These are phyloP conservation scores for Anethum foeniculum DNA, from an alignment of 140 eudicot species.

Conservation along the genomic window DNA sequence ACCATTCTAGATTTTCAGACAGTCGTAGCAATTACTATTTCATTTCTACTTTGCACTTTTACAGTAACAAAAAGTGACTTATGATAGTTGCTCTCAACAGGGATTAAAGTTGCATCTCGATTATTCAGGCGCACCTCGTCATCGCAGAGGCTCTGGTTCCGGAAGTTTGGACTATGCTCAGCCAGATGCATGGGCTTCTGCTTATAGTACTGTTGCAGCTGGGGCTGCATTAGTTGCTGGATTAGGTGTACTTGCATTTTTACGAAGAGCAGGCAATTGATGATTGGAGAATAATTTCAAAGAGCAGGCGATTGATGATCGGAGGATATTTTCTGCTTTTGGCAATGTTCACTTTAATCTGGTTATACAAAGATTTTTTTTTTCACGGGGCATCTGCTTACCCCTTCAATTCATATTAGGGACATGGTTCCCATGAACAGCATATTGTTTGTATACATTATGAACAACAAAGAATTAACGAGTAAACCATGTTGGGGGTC, in stretches of 20 bases:
- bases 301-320: conserved; percentile 29
- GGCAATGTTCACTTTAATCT: background rate
- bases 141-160: conserved; percentile 39
- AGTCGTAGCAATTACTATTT: too few relatives aligned
- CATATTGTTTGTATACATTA: background rate
- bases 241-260: conserved; percentile 72
- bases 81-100: conserved; percentile 30
- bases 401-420: background rate
- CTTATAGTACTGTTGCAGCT: conserved; percentile 87
- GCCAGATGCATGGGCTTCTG: conserved; percentile 84
- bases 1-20: background rate
- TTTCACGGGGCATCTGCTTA: background rate
- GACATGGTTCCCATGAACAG: background rate
- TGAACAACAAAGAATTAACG: background rate
- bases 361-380: background rate
- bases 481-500: background rate
- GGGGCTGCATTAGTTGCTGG: conserved; percentile 94
- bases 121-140: conserved; percentile 48
- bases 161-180: conserved; percentile 46
- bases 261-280: conserved; percentile 51
- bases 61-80: background rate
- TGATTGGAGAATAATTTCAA: conserved; percentile 9
- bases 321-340: background rate
- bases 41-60: background rate
- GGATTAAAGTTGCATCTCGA: conserved; percentile 73